These are phyloP conservation scores for Colletotrichum sp. DNA, from an alignment of 2,329 filamentous ascomycete species.

Conservation along the genomic window DNA sequence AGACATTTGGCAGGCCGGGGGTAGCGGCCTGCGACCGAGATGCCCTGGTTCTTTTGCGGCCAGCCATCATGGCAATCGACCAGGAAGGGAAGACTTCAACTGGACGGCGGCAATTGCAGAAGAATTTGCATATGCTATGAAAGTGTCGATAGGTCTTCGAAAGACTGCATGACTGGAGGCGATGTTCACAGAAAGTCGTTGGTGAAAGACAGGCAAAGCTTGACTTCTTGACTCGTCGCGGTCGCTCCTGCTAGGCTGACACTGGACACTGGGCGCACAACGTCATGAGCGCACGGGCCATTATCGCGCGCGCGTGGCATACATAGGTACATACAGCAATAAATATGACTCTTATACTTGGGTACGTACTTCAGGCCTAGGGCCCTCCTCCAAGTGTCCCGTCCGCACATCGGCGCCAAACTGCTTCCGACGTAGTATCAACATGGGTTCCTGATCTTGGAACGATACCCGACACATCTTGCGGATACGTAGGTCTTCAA, in stretches of 20 bases:
- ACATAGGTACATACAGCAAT: background rate
- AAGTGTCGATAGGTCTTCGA: background rate
- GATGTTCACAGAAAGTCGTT: background rate
- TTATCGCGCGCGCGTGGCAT: background rate
- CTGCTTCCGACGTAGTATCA: background rate
- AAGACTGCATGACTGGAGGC: background rate
- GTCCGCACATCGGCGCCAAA: background rate
- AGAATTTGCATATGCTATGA: background rate
- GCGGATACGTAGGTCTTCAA: background rate
- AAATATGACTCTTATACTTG: background rate
- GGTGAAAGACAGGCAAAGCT: background rate
- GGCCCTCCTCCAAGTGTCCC: background rate
- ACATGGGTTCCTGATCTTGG: background rate
- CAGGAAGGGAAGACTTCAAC: background rate
- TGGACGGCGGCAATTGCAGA: background rate
- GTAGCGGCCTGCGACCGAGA: slow-evolving; percentile 26
- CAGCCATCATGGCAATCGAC: slow-evolving; percentile 23
- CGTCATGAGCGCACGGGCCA: slow-evolving; percentile 1
- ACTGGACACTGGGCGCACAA: background rate
- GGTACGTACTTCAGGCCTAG: background rate
- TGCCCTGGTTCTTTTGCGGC: slow-evolving; percentile 27
- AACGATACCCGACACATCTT: background rate
- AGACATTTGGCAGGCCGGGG: slow-evolving; percentile 41
- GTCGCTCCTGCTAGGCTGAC: background rate
- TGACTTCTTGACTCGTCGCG: background rate